Percentiles rank a stretch among this genome's conserved stretches.
phyloP scores from a whole-genome alignment of 2,329 filamentous ascomycete species.

The Ophiostoma novo-ulmi region DNA sequence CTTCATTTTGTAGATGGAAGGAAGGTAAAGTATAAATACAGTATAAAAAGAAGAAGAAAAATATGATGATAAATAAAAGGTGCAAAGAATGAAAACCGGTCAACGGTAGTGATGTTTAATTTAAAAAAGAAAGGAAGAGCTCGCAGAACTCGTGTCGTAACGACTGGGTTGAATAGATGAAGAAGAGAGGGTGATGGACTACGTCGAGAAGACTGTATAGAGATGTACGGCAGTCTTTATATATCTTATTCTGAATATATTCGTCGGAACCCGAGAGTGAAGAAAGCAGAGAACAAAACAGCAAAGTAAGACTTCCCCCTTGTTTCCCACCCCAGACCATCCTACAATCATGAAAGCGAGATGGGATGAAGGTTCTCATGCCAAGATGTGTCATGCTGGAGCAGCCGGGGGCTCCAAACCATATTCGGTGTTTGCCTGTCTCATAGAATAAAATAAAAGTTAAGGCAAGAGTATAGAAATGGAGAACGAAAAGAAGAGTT shows the following conservation, averaged over 20 bases:
- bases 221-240: background rate
- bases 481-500: background rate
- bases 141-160: constrained; percentile 16
- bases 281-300: background rate
- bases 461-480: background rate
- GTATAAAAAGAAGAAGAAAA: background rate
- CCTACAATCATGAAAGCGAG: background rate
- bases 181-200: constrained; percentile 1
- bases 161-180: constrained; percentile 2
- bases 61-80: background rate
- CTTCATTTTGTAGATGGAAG: background rate
- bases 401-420: background rate
- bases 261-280: background rate
- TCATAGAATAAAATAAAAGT: background rate
- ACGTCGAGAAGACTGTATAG: background rate
- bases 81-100: constrained; percentile 1
- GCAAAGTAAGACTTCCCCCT: background rate
- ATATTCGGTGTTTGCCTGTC: background rate
- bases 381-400: constrained; percentile 2
- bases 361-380: constrained; percentile 1
- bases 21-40: background rate
- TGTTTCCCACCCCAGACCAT: background rate
- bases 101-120: constrained; percentile 1
- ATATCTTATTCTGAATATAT: background rate
- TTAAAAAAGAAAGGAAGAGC: constrained; percentile 15